A percentile compares a stretch with the other conserved stretches of the same genome.
phyloP scores from a whole-genome alignment of 352 stramenopile species.

The Paralagenidium karlingii region DNA sequence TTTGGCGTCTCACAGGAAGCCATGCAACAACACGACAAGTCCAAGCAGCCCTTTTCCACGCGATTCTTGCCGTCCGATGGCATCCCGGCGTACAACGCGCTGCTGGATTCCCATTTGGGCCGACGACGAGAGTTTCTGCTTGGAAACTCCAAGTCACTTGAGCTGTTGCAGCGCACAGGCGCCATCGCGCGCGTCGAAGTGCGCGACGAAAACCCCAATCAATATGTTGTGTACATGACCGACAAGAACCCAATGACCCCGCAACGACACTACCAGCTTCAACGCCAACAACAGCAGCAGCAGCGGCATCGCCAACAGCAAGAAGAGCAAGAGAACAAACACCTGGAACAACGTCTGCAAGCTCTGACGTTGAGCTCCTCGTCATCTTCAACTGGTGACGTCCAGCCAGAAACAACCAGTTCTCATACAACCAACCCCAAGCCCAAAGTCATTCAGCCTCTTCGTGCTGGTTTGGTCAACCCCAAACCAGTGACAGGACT shows the following conservation, averaged over 20 bases:
- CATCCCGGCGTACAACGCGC: constrained; percentile 60
- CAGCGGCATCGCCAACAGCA: no score
- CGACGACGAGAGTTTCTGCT: constrained; percentile 56
- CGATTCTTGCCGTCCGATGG: constrained; percentile 45
- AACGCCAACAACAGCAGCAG: no score
- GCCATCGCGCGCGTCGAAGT: constrained; percentile 41
- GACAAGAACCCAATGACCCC: constrained; percentile 10
- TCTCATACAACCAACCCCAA: no score
- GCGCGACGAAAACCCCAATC: constrained; percentile 27
- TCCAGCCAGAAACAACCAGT: no score
- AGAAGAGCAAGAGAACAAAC: no score
- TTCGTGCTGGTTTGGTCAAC: no score
- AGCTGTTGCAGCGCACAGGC: constrained; percentile 47
- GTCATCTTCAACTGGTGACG: no score
- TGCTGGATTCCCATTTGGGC: constrained; percentile 42
- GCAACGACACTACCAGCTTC: no score
- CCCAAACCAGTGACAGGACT: no score
- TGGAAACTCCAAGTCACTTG: constrained; percentile 35
- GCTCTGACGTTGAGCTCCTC: no score
- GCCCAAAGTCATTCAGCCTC: no score
- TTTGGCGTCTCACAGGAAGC: neutral
- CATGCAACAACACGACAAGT: neutral
- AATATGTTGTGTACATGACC: constrained; percentile 59
- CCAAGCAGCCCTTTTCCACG: constrained; percentile 28
- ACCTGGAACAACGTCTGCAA: no score